phyloP scores from a whole-genome alignment of 768 basidiomycete genomes.

The Lentinula detonsa region DNA sequence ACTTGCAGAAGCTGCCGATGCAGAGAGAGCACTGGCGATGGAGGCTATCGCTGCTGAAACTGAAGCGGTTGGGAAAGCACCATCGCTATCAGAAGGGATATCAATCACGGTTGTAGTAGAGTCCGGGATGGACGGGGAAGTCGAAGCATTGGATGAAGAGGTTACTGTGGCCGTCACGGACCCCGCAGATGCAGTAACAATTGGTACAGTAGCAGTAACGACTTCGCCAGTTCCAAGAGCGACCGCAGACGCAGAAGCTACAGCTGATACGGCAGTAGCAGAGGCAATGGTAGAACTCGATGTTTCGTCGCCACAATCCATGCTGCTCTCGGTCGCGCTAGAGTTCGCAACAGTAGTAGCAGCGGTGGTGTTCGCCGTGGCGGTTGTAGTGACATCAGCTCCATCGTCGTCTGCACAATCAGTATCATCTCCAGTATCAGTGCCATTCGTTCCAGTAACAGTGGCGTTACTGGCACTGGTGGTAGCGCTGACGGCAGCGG shows the following conservation, averaged over 20 bases:
- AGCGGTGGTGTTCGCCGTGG: not conserved
- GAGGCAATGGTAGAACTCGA: not conserved
- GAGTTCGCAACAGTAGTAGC: not conserved
- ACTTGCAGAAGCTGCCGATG: not conserved
- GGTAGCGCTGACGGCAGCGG: not conserved
- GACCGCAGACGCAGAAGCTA: not conserved
- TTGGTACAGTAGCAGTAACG: not conserved
- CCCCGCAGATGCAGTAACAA: not conserved
- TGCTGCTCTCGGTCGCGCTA: not conserved
- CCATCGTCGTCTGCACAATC: not conserved
- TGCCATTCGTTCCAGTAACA: not conserved
- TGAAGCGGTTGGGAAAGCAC: not conserved
- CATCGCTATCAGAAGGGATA: not conserved
- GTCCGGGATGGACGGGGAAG: not conserved
- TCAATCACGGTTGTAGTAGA: not conserved
- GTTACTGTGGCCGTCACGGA: not conserved
- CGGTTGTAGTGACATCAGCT: not conserved
- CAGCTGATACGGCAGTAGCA: not conserved
- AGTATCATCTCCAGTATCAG: conserved; percentile 3
- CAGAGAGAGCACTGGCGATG: not conserved
- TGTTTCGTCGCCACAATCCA: not conserved
- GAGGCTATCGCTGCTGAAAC: not conserved
- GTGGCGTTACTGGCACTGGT: not conserved
- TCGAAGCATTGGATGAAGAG: not conserved
- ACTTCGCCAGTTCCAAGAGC: not conserved